Conservation (phyloP, 2,329 filamentous ascomycete genomes). For the Aspergillus oerlinghausenensis region DNA sequence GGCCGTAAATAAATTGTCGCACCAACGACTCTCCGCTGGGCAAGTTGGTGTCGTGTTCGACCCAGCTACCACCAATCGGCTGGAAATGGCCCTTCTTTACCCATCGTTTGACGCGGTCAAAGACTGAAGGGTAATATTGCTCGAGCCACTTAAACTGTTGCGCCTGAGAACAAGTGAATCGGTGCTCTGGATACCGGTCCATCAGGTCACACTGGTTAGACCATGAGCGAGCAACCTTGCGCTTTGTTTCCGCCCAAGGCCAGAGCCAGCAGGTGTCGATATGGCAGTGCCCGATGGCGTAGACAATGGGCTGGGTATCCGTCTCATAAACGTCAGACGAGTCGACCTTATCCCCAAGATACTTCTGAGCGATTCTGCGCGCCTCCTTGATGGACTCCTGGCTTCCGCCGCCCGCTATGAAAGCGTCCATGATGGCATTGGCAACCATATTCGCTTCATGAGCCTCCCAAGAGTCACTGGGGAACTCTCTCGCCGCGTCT, state of each 20-base stretch:
- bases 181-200: constrained; percentile 89
- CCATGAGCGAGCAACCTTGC: constrained; percentile 94
- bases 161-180: constrained; percentile 88
- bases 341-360: constrained; percentile 75
- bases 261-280: constrained; percentile 98
- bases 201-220: constrained; percentile 94
- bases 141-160: constrained; percentile 99
- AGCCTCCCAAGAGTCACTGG: constrained; percentile 79
- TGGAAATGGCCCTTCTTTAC: constrained; percentile 88
- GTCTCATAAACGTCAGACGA: constrained; percentile 78
- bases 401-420: constrained; percentile 70
- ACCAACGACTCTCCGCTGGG: constrained; percentile 92
- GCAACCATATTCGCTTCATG: constrained; percentile 79
- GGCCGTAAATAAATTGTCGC: constrained; percentile 91
- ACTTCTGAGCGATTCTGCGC: constrained; percentile 76
- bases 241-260: constrained; percentile 96
- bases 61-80: constrained; percentile 95
- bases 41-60: constrained; percentile 97
- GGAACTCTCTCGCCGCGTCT: constrained; percentile 89
- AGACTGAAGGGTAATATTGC: constrained; percentile 79
- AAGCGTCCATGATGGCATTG: constrained; percentile 85
- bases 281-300: constrained; percentile 90
- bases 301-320: constrained; percentile 71
- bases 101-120: constrained; percentile 85
- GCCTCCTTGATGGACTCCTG: constrained; percentile 72